phyloP scores from a whole-genome alignment of 768 basidiomycete species.

The Naganishia randhawae region DNA sequence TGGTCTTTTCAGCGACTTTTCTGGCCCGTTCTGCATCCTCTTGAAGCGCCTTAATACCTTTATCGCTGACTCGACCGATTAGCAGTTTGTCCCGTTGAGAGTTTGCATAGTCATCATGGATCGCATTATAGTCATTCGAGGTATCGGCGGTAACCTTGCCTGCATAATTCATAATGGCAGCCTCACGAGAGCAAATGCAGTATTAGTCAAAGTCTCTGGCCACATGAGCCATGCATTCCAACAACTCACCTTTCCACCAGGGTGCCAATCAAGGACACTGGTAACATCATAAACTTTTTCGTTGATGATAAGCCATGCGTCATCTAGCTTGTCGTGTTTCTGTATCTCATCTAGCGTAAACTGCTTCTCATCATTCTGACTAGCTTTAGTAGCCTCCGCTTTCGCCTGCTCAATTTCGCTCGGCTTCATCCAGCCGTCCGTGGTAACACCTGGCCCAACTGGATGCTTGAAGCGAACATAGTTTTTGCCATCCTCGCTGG shows the following conservation, averaged over 20 bases:
- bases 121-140: constrained; percentile 22
- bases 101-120: constrained; percentile 30
- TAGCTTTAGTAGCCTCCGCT: constrained; percentile 1
- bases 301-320: constrained; percentile 30
- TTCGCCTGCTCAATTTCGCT: constrained; percentile 20
- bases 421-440: constrained; percentile 29
- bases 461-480: constrained; percentile 24
- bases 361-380: constrained; percentile 20
- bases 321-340: constrained; percentile 26
- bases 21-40: constrained; percentile 27
- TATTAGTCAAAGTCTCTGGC: no score
- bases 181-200: not conserved
- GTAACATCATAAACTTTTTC: constrained; percentile 30
- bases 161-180: constrained; percentile 28
- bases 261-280: constrained; percentile 24
- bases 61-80: constrained; percentile 24
- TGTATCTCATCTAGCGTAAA: constrained; percentile 29
- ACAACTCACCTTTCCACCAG: constrained; percentile 17
- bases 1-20: constrained; percentile 9
- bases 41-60: constrained; percentile 24
- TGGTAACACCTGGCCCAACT: constrained; percentile 9
- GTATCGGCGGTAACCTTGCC: constrained; percentile 30
- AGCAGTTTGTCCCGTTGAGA: constrained; percentile 28
- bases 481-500: constrained; percentile 3
- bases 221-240: not conserved